phyloP scores from a whole-genome alignment of 2,329 filamentous ascomycete genomes.

The Sodiomyces alkalinus region DNA sequence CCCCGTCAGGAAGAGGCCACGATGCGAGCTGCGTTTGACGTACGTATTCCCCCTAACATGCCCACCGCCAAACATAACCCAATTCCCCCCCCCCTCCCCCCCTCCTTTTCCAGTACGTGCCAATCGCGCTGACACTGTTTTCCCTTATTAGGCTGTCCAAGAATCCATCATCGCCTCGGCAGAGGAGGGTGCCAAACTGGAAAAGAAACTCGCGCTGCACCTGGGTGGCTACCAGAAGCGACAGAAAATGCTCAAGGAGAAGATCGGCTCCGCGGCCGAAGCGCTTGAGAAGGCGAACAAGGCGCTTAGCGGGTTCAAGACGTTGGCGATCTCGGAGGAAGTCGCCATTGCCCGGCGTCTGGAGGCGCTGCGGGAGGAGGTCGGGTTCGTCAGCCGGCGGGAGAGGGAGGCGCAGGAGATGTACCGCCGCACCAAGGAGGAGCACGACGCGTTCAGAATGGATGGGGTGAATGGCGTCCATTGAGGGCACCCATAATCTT shows the following conservation, averaged over 20 bases:
- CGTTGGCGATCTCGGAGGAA: constrained; percentile 66
- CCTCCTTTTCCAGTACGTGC: no score
- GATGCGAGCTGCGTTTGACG: constrained; percentile 60
- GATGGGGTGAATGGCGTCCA: constrained; percentile 13
- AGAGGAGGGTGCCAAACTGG: constrained; percentile 69
- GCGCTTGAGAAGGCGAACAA: constrained; percentile 59
- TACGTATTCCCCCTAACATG: constrained; percentile 22
- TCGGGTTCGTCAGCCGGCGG: constrained; percentile 60
- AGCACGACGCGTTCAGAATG: constrained; percentile 47
- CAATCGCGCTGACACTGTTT: no score
- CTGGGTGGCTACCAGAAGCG: constrained; percentile 85
- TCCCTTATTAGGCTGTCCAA: constrained; percentile 46
- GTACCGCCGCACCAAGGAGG: constrained; percentile 63
- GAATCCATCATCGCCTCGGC: constrained; percentile 59
- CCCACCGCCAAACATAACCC: no score
- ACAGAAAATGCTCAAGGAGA: constrained; percentile 63
- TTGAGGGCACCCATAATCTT: no score
- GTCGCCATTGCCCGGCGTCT: constrained; percentile 58
- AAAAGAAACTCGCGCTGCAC: constrained; percentile 82
- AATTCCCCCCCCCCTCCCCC: no score
- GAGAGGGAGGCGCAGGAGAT: constrained; percentile 85
- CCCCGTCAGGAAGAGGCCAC: constrained; percentile 49
- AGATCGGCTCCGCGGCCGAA: constrained; percentile 60
- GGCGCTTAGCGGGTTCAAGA: constrained; percentile 60
- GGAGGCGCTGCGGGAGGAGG: constrained; percentile 66